Base-by-base conservation (phyloP, 495 filamentous ascomycete genomes). In the Hypoxylon lienhwacheense region DNA sequence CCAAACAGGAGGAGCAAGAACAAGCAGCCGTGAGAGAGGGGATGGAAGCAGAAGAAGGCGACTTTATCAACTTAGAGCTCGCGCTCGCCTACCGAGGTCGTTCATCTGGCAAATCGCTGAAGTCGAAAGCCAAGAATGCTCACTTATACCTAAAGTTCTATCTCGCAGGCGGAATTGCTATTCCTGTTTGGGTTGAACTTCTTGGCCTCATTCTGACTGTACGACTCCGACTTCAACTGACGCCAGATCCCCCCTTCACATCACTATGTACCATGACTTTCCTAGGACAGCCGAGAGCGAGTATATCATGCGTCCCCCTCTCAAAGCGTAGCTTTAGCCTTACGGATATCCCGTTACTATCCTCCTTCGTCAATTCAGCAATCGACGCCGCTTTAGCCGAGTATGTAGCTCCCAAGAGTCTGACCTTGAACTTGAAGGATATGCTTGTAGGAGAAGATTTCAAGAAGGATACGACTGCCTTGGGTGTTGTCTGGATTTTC, bases 391-490 rank as follows among this genome's bases (percentile, higher is more conserved):
- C 86, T 1, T 73, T 86, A 35, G 79, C 82, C 1, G 80, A 86
- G 53, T 89, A 88, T 53, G 86, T 89, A 4, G 86, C 86, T 1
- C 86, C 86, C 1, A 87, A 87, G 66, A 85, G 81, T 26, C 72
- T 87, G 36, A 87, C 85, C 0, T 68, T 90, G 3, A 82, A 88
- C 61, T 67, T 90, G 14, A 85, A 87, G 62, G 83, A 85, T 48
- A 87, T 90, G 81, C 69, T 90, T 1, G 73, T 86, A 1, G 86
- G 86, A 16, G 85, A 88, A 39, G 86, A 89, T 54, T 87, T 85
- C 67, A 90, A 89, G 66, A 87, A 86, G 64, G 84, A 89, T 53
- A 85, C 85, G 2, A 62, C 69, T 25, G 73, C 81, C 8, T 73
- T 83, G 14, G 86, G 86, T n/a, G 79, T 87, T 1, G 44, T 90